Evolutionary conservation across 805 yeast species (phyloP), one percentile per base, ranked within the genome.

Genomic region (Barnettozyma siamensis): DNA sequence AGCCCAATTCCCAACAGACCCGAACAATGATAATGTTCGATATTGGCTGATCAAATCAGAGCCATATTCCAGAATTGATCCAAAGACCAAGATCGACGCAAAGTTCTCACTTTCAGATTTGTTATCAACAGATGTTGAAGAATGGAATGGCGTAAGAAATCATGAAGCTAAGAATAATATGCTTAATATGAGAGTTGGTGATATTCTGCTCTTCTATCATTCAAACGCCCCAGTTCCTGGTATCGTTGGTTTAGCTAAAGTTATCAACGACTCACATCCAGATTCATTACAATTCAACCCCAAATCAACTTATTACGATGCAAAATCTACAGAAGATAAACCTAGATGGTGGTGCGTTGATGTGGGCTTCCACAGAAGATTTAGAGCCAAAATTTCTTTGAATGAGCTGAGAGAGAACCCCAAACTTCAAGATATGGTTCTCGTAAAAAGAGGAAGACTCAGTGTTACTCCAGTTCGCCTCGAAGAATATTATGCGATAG

Each of bases 111-210:
- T 76, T 7, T 60, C 60, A 8, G 75, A 69, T 24, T 56, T 76
- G 11, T 52, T 64, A 15, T 48, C 62, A 6, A 69, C 63, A 8
- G 61, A 55, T 5, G 45, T 45, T 2, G 73, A 72, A 38, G 66
- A 72, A n/a, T 76, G 82, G 82, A 76, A 74, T 46, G 82, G 83
- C 1, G 81, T 76, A 10, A 60, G 83, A 35, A 76, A 76, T 51
- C 69, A 69, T 45, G 81, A 76, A 56, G 81, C 82, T 1, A 62
- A 71, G 44, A 77, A 75, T 47, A 65, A 68, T 44, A 64, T 76
- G 67, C 49, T 66, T 16, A 58, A 60, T 30, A 77, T 77, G 82
- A 45, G 57, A 16, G 48, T 49, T 31, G 73, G 69, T 13, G 82
- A 76, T 43, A 40, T 66, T 8, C 69, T 72, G 20, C 60, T 76